phyloP scores from a whole-genome alignment of 2,329 filamentous ascomycete genomes.

The Sodiomyces alkalinus region DNA sequence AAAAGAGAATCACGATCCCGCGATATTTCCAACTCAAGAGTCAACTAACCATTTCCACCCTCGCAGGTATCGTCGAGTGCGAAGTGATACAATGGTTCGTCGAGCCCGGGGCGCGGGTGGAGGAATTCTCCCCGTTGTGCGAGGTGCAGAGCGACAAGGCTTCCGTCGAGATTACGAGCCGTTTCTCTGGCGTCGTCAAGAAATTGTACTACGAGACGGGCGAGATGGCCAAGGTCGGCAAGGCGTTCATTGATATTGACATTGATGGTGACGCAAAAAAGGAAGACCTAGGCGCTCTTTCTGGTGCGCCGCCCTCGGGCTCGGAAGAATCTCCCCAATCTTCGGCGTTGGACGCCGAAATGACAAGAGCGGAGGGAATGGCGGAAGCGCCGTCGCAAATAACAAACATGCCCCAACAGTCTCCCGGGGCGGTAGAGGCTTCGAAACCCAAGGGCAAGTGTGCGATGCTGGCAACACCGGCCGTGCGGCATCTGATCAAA shows the following conservation, averaged over 20 bases:
- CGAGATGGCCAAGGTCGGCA: constrained; percentile 90
- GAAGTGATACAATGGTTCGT: constrained; percentile 99
- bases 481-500: constrained; percentile 77
- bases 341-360: too few species aligned
- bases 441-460: constrained; percentile 40
- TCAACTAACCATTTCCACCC: constrained; percentile 8
- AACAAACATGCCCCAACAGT: too few species aligned
- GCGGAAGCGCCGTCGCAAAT: constrained; percentile 2
- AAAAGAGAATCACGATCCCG: not conserved
- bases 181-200: constrained; percentile 90
- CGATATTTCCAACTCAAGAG: not conserved
- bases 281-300: constrained; percentile 34
- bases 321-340: too few species aligned
- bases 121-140: constrained; percentile 95
- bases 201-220: constrained; percentile 91
- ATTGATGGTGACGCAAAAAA: constrained; percentile 62
- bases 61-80: constrained; percentile 82
- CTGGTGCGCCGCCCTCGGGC: too few species aligned
- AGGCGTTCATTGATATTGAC: constrained; percentile 89
- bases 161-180: constrained; percentile 78
- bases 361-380: constrained; percentile 14
- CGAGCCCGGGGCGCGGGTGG: constrained; percentile 82
- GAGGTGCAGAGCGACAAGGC: constrained; percentile 99
- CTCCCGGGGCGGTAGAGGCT: constrained; percentile 6
- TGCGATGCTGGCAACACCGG: constrained; percentile 72